Percentiles rank a stretch among this genome's conserved stretches.
Conservation (phyloP, 1,284 basidiomycete species). For the Porogramme epimiltina region DNA sequence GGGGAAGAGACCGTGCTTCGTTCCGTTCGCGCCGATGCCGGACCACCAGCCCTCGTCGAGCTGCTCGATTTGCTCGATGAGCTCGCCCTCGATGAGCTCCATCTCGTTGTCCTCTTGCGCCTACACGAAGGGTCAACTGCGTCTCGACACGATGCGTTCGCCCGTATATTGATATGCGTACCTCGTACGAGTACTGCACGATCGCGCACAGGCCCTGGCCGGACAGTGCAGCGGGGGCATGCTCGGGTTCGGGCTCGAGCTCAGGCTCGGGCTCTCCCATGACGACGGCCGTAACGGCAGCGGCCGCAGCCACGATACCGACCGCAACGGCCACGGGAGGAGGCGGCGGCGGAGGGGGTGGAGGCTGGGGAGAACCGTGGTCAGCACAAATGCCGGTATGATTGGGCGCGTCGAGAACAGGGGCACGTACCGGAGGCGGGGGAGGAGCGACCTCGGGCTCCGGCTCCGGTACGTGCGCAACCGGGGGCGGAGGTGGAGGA, state of each 20-base stretch:
- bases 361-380: neutral
- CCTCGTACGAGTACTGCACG: slow-evolving; percentile 81
- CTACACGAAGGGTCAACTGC: slow-evolving; percentile 33
- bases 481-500: slow-evolving; percentile 29
- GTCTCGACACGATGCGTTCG: neutral
- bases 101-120: slow-evolving; percentile 87
- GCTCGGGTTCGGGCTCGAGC: slow-evolving; percentile 39
- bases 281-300: neutral
- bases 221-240: slow-evolving; percentile 26
- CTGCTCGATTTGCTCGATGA: slow-evolving; percentile 81
- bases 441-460: slow-evolving; percentile 26
- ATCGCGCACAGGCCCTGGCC: slow-evolving; percentile 61
- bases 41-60: slow-evolving; percentile 89
- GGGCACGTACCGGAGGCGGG: slow-evolving; percentile 25
- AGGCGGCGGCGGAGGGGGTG: slow-evolving; percentile 35
- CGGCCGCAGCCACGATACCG: neutral
- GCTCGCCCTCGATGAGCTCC: slow-evolving; percentile 76
- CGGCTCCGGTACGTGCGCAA: slow-evolving; percentile 23
- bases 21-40: slow-evolving; percentile 66
- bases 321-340: slow-evolving; percentile 31
- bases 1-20: slow-evolving; percentile 75
- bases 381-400: neutral
- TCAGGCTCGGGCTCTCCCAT: slow-evolving; percentile 45
- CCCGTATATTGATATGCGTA: slow-evolving; percentile 24
- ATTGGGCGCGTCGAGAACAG: neutral